A percentile compares a stretch with the other conserved stretches of the same genome.
phyloP scores from a whole-genome alignment of 345 rosid genomes.

The Iberis pinnata region DNA sequence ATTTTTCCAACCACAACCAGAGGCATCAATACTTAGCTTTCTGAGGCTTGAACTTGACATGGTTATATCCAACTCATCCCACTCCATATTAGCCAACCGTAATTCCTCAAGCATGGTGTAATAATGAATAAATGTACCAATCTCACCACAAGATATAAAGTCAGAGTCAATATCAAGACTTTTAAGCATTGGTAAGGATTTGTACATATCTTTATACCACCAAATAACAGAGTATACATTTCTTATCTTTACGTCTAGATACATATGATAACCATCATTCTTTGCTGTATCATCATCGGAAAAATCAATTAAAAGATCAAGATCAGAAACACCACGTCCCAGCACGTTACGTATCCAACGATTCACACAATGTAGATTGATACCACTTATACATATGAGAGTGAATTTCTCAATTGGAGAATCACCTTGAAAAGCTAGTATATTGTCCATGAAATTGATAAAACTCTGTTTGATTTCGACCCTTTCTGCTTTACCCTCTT shows the following conservation, averaged over 20 bases:
- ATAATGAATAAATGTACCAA: neutral
- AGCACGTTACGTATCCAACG: slow-evolving; percentile 3
- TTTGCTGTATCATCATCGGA: neutral
- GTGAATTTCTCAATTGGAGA: neutral
- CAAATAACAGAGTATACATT: neutral
- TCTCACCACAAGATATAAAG: neutral
- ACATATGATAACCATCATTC: no score
- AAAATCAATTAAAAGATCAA: slow-evolving; percentile 1
- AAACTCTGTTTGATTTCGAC: neutral
- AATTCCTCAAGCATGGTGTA: slow-evolving; percentile 6
- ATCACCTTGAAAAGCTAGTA: neutral
- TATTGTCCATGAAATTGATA: slow-evolving; percentile 3
- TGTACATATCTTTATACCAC: no score
- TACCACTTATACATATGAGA: neutral
- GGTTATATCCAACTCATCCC: neutral
- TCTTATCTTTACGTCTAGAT: neutral
- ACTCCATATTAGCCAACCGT: neutral
- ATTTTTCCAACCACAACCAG: neutral
- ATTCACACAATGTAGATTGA: neutral
- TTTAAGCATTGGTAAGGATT: slow-evolving; percentile 11
- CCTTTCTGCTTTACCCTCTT: slow-evolving; percentile 1
- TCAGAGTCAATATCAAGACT: neutral
- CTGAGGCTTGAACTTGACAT: neutral
- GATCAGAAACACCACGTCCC: slow-evolving; percentile 2
- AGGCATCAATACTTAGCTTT: neutral